A percentile compares a stretch with the other conserved stretches of the same genome.
Evolutionary conservation across 2,329 filamentous ascomycete species (phyloP).

Genomic region (Xylariaceae sp.): DNA sequence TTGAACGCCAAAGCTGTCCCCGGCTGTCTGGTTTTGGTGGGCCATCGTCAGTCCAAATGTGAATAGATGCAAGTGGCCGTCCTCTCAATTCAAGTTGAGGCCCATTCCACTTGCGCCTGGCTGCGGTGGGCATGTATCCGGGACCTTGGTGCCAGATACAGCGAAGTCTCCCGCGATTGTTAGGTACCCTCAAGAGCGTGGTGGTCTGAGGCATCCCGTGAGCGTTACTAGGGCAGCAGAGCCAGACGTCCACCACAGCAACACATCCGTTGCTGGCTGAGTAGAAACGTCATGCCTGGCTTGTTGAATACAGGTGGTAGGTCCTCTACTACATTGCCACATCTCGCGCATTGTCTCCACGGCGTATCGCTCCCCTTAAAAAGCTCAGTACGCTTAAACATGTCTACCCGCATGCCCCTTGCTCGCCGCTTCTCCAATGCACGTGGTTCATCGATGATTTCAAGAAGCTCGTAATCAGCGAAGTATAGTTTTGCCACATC

Average conservation of each 20-base stretch:
- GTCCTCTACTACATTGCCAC: constrained; percentile 64
- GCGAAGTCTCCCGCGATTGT: too few species aligned
- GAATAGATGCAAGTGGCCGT: too few species aligned
- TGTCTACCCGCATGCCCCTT: constrained; percentile 41
- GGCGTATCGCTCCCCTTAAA: constrained; percentile 33
- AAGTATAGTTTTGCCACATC: constrained; percentile 69
- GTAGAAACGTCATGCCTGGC: constrained; percentile 49
- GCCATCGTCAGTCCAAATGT: too few species aligned
- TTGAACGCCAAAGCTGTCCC: too few species aligned
- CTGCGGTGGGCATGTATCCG: too few species aligned
- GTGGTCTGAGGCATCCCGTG: too few species aligned
- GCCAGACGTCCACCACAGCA: constrained; percentile 52
- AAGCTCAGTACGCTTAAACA: constrained; percentile 58
- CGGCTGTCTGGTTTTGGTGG: too few species aligned
- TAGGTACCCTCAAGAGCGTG: too few species aligned
- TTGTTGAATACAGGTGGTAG: constrained; percentile 33
- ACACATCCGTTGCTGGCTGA: constrained; percentile 52
- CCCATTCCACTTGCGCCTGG: too few species aligned
- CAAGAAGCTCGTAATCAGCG: constrained; percentile 65
- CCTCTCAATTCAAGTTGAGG: too few species aligned
- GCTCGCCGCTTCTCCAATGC: constrained; percentile 38
- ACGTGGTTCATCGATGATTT: constrained; percentile 54
- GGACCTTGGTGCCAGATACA: too few species aligned
- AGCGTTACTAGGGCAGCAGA: constrained; percentile 27
- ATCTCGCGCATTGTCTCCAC: constrained; percentile 53